Base-by-base conservation (phyloP, 2,329 filamentous ascomycete species). In the Lasiodiplodia sp. region DNA sequence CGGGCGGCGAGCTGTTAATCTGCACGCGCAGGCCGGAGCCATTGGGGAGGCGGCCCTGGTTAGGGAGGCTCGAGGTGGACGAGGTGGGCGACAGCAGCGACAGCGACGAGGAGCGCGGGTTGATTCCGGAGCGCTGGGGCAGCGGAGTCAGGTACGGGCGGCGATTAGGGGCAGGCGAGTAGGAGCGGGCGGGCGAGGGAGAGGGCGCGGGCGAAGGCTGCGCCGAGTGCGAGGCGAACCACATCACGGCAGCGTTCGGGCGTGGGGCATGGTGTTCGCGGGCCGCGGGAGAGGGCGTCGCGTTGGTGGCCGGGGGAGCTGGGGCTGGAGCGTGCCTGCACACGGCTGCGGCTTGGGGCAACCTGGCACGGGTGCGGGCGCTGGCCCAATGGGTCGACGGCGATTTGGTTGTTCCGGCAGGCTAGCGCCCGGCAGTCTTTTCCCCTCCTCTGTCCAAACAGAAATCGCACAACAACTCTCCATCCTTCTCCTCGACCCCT, bases 81-180 rank as follows among this genome's bases (percentile, higher is more conserved):
- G 93, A 91, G 79, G 88, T 92, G 6, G 92, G 83, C 34, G 85
- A 87, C n/a, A 81, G 88, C n/a, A 95, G 84, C 1, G 93, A 96
- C 7, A 95, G 83, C 2, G 92, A 92, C 0, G 95, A 97, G 6
- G 89, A 90, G 70, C 92, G 87, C 25, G 92, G 89, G 58, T 86
- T 88, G 51, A 91, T 81, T 16, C 88, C 88, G 25, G 91, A 87
- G 69, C 93, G 87, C 73, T 90, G 88, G 14, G 89, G 90, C 40
- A 90, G 88, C 10, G 91, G 91, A 16, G 72, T 52, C 87, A 90
- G 69, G 92, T 87, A 75, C 87, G 88, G 76, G 87, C 90, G 88
- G 63, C 91, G 87, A 77, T 91, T 86, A 72, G 87, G 87, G 51
- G 90, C 86, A 58, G 92, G 91, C 71, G 93, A 94, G 76, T 89